phyloP scores from a whole-genome alignment of 768 basidiomycete species.

The Piloderma croceum region DNA sequence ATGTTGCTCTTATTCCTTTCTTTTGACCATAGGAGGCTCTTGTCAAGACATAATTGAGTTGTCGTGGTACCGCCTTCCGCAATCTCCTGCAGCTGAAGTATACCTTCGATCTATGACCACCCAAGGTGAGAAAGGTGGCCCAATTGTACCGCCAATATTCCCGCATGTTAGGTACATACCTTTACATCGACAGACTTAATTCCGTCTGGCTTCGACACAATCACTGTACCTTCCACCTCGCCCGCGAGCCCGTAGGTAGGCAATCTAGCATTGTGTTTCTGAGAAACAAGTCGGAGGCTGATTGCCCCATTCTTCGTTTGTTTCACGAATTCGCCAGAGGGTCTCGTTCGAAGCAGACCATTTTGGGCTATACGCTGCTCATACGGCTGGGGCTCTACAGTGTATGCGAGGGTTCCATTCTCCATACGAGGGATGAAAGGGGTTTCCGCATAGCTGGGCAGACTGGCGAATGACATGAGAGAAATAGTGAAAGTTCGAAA shows the following conservation, averaged over 20 bases:
- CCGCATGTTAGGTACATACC: conserved; percentile 28
- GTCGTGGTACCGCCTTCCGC: conserved; percentile 60
- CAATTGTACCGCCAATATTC: background rate
- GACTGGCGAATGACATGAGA: conserved; percentile 55
- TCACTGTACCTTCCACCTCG: conserved; percentile 50
- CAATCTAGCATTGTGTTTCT: conserved; percentile 43
- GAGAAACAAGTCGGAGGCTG: conserved; percentile 46
- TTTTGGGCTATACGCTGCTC: conserved; percentile 50
- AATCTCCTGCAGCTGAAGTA: conserved; percentile 52
- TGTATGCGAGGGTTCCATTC: conserved; percentile 49
- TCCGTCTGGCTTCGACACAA: conserved; percentile 48
- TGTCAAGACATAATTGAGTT: conserved; percentile 47
- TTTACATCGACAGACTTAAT: conserved; percentile 61
- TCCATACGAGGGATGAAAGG: conserved; percentile 28
- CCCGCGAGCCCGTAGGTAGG: conserved; percentile 54
- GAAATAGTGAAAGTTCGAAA: no score
- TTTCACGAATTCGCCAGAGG: conserved; percentile 44
- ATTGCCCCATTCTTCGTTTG: conserved; percentile 49
- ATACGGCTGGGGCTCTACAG: conserved; percentile 45
- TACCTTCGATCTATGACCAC: conserved; percentile 55
- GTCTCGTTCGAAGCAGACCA: conserved; percentile 29
- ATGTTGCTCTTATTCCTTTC: conserved; percentile 29
- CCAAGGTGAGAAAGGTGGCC: background rate
- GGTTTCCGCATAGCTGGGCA: conserved; percentile 44
- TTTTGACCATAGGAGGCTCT: conserved; percentile 53